Conservation (phyloP, 805 yeast species). For the Tanozyma kutaoensis region DNA sequence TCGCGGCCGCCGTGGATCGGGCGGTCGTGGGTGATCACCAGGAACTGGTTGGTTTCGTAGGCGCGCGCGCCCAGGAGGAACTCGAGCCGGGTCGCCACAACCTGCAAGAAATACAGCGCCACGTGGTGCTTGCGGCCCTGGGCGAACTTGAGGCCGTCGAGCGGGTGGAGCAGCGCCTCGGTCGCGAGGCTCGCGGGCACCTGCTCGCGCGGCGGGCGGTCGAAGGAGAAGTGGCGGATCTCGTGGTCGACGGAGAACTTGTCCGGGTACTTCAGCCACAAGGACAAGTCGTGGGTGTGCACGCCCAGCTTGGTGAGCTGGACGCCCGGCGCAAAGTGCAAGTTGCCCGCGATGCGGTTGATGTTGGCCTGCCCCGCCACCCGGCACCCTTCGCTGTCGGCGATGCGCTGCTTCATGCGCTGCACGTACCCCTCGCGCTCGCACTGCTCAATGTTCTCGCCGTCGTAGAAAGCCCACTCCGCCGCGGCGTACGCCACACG, state of each 20-base stretch:
- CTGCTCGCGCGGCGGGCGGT: conserved; percentile 34
- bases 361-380: conserved; percentile 67
- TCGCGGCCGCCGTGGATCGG: conserved; percentile 82
- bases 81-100: conserved; percentile 82
- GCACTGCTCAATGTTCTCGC: conserved; percentile 79
- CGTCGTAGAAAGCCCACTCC: conserved; percentile 88
- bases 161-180: conserved; percentile 41
- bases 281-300: conserved; percentile 79
- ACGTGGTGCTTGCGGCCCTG: conserved; percentile 43
- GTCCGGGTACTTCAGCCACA: conserved; percentile 41
- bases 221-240: conserved; percentile 76
- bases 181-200: conserved; percentile 4
- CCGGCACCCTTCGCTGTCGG: conserved; percentile 69
- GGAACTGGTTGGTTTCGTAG: conserved; percentile 79
- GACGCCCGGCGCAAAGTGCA: conserved; percentile 95
- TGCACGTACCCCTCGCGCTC: conserved; percentile 75
- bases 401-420: conserved; percentile 40
- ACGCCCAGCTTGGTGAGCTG: conserved; percentile 43
- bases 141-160: conserved; percentile 37
- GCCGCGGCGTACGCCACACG: conserved; percentile 61
- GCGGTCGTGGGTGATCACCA: conserved; percentile 79
- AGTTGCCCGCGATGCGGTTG: conserved; percentile 77
- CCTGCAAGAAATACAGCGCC: conserved; percentile 71
- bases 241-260: conserved; percentile 66
- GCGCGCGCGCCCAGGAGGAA: conserved; percentile 33